Conservation (phyloP, 2,329 filamentous ascomycete species). For the Exophiala alcalophila region DNA sequence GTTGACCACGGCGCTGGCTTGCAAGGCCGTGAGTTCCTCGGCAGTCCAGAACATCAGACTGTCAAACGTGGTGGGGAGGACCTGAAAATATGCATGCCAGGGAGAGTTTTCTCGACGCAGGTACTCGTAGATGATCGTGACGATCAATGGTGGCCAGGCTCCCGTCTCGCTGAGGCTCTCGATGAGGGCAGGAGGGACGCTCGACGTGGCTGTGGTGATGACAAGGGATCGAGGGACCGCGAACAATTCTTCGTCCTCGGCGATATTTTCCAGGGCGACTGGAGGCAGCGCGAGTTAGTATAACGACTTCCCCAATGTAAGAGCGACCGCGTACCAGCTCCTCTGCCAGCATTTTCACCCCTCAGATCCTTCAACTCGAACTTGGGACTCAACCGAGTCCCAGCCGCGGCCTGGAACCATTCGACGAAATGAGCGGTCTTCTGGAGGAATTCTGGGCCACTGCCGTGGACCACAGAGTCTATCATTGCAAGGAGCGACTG, state of each 20-base stretch:
- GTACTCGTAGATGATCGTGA: slow-evolving; percentile 76
- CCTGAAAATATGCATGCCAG: slow-evolving; percentile 75
- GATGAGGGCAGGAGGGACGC: slow-evolving; percentile 58
- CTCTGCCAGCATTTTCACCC: slow-evolving; percentile 56
- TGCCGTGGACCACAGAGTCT: not conserved
- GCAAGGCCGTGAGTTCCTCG: slow-evolving; percentile 66
- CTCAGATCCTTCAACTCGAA: slow-evolving; percentile 59
- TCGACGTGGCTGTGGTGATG: slow-evolving; percentile 70
- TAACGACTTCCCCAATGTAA: not conserved
- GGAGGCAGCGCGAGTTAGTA: slow-evolving; percentile 17
- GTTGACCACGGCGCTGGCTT: slow-evolving; percentile 70
- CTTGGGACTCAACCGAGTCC: slow-evolving; percentile 56
- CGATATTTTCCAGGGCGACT: slow-evolving; percentile 66
- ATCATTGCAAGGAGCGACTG: slow-evolving; percentile 2
- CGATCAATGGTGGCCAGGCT: slow-evolving; percentile 61
- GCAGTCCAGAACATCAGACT: slow-evolving; percentile 87
- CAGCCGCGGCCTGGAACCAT: slow-evolving; percentile 54
- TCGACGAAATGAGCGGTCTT: slow-evolving; percentile 53
- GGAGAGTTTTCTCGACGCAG: slow-evolving; percentile 57
- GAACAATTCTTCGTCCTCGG: slow-evolving; percentile 74
- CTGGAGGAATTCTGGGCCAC: slow-evolving; percentile 40
- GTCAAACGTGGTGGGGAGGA: slow-evolving; percentile 70
- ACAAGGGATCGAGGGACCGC: slow-evolving; percentile 70
- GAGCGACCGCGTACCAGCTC: slow-evolving; percentile 53
- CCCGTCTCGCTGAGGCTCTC: slow-evolving; percentile 51